phyloP scores from a whole-genome alignment of 257 asterid genomes.

The Ilex aquifolium region DNA sequence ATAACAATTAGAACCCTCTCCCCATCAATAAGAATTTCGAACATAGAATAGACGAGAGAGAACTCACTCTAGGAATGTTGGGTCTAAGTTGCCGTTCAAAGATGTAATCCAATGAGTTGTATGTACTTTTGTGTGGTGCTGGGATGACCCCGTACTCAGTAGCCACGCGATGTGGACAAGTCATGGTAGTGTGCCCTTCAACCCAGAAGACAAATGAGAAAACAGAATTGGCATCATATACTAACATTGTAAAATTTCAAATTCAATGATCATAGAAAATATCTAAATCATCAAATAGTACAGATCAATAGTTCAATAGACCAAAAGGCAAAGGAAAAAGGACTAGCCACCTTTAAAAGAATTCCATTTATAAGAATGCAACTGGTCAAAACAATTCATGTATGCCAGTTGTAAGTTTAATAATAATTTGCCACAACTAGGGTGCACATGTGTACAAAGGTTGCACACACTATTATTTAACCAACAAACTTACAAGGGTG shows the following conservation, averaged over 20 bases:
- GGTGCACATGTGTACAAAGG: no score
- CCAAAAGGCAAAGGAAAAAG: no score
- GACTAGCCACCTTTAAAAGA: no score
- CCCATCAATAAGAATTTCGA: constrained; percentile 5
- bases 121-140: constrained; percentile 50
- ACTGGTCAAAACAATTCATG: no score
- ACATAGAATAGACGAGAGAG: constrained; percentile 3
- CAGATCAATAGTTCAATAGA: not conserved
- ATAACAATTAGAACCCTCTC: no score
- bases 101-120: constrained; percentile 59
- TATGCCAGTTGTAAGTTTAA: no score
- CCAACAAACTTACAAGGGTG: no score
- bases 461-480: no score
- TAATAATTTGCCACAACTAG: no score
- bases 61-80: constrained; percentile 45
- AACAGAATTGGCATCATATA: not conserved
- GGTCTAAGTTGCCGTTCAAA: constrained; percentile 72
- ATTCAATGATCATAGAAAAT: not conserved
- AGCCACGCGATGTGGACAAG: constrained; percentile 87
- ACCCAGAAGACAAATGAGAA: constrained; percentile 14
- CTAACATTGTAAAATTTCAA: not conserved
- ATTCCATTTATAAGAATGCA: no score
- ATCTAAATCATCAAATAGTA: not conserved
- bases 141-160: constrained; percentile 78
- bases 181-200: constrained; percentile 88